phyloP scores from a whole-genome alignment of 2,329 filamentous ascomycete species.

The Penicillium sp. region DNA sequence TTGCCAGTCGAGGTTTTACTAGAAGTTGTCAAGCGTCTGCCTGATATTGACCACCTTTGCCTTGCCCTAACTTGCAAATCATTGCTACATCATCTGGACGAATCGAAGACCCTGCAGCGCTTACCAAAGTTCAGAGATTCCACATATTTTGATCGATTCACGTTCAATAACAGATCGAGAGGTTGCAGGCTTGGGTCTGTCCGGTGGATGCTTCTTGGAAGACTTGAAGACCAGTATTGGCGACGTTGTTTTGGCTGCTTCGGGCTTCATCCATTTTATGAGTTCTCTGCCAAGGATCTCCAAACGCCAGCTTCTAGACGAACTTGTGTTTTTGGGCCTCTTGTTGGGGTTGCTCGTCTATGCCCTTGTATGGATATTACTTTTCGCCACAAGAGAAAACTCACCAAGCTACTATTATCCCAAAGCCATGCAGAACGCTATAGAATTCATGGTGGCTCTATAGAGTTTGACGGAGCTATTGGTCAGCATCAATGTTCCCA shows the following conservation, averaged over 20 bases:
- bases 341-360: neutral
- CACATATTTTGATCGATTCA: neutral
- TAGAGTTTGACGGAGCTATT: neutral
- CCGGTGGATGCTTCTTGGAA: neutral
- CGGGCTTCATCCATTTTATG: neutral
- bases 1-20: neutral
- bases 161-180: neutral
- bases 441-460: neutral
- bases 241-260: neutral
- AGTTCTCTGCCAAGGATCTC: neutral
- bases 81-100: neutral
- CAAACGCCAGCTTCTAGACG: neutral
- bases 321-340: neutral
- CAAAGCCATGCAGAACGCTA: neutral
- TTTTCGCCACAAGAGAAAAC: neutral
- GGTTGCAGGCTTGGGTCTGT: neutral
- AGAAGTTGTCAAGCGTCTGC: neutral
- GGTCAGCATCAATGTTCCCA: neutral
- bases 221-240: neutral
- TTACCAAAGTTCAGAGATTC: neutral
- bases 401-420: neutral
- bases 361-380: conserved; percentile 2
- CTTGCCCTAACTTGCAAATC: conserved; percentile 2
- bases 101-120: neutral
- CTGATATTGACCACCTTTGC: neutral